These are phyloP conservation scores for Wallacemonas collosoma DNA, from an alignment of 208 protist species.

Conservation along the genomic window DNA sequence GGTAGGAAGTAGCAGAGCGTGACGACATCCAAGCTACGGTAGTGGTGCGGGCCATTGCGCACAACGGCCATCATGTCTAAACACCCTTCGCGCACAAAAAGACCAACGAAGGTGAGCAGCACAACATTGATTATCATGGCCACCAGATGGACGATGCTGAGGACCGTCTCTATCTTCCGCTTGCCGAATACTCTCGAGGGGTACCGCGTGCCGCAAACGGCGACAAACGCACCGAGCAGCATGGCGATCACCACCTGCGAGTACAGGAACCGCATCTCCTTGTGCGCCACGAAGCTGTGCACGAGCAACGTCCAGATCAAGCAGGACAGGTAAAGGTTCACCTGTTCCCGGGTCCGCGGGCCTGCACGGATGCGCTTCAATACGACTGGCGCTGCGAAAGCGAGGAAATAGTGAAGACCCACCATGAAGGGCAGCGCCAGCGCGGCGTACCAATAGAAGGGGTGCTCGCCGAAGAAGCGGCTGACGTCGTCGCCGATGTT, in stretches of 20 bases:
- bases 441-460: conserved; percentile 85
- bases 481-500: conserved; percentile 88
- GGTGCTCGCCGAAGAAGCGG: conserved; percentile 89
- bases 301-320: conserved; percentile 51
- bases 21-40: conserved; percentile 55
- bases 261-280: conserved; percentile 93
- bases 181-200: not conserved
- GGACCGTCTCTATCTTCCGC: not conserved
- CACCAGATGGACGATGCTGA: not conserved
- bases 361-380: conserved; percentile 18
- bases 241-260: conserved; percentile 51
- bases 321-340: conserved; percentile 18
- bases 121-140: conserved; percentile 34
- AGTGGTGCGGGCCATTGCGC: conserved; percentile 35
- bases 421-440: conserved; percentile 66
- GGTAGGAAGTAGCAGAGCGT: conserved; percentile 73
- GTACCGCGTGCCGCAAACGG: conserved; percentile 28
- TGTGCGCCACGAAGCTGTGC: conserved; percentile 91
- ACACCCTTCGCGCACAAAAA: conserved; percentile 50
- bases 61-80: conserved; percentile 46
- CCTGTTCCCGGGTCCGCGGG: not conserved
- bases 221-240: conserved; percentile 47
- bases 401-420: conserved; percentile 30
- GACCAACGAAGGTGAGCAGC: conserved; percentile 36
- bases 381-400: conserved; percentile 22